phyloP scores from a whole-genome alignment of 2,329 filamentous ascomycete species.

The Fusarium chlamydosporum region DNA sequence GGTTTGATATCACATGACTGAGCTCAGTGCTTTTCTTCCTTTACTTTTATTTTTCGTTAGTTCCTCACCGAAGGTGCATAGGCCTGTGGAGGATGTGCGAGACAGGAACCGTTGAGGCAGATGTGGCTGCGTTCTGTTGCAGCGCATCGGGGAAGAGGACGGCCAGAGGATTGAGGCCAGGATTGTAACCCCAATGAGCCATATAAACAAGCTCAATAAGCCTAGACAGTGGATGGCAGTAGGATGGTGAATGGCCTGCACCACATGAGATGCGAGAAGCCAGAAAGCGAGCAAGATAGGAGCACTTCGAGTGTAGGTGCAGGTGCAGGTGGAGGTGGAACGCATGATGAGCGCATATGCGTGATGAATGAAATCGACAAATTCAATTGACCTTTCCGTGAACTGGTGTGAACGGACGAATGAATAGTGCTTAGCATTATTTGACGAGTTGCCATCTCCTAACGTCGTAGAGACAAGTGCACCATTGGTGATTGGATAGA shows the following conservation, averaged over 20 bases:
- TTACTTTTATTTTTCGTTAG: constrained; percentile 36
- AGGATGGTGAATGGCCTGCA: constrained; percentile 18
- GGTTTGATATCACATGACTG: constrained; percentile 48
- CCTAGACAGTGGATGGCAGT: constrained; percentile 8
- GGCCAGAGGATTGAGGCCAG: constrained; percentile 30
- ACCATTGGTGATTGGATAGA: neutral
- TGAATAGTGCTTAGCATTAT: neutral
- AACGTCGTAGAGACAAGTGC: neutral
- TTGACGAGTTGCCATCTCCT: neutral
- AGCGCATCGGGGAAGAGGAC: constrained; percentile 17
- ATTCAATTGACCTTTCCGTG: constrained; percentile 27
- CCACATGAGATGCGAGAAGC: constrained; percentile 19
- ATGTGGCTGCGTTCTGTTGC: constrained; percentile 1
- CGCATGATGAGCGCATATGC: constrained; percentile 41
- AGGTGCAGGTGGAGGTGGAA: constrained; percentile 10
- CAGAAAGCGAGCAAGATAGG: constrained; percentile 7
- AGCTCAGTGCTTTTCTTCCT: constrained; percentile 44
- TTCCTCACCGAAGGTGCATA: constrained; percentile 40
- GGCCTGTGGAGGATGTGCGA: constrained; percentile 39
- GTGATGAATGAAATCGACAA: constrained; percentile 48
- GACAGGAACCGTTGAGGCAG: constrained; percentile 11
- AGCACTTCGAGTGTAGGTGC: constrained; percentile 6
- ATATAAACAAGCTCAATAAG: constrained; percentile 15
- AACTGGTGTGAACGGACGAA: neutral
- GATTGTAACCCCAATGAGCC: constrained; percentile 9